Base-by-base conservation (phyloP, 1,284 basidiomycete species). In the Dichomitus squalens region DNA sequence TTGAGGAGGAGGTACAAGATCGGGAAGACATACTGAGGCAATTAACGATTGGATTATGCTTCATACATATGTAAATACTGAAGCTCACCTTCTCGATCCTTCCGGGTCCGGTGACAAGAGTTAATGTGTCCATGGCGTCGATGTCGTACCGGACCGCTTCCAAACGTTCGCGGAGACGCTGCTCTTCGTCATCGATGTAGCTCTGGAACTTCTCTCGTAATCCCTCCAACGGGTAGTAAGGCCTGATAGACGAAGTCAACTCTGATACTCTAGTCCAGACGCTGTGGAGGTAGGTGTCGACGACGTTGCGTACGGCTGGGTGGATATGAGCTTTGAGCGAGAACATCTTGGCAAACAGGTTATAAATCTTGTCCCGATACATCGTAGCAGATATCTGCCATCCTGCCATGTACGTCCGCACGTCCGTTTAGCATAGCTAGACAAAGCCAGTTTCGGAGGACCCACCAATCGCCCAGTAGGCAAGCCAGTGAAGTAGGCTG, bases 391-490 rank as follows among this genome's bases (percentile, higher is more conserved):
- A 25, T 7, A 48, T 34, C 16, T 46, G 48, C 52, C 49, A 58
- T 1, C 63, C 64, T 64, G 20, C 34, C 18, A n/a, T 34, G 35
- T 14, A 14, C n/a, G n/a, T n/a, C n/a, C n/a, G n/a, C n/a, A n/a
- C n/a, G n/a, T n/a, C n/a, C n/a, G n/a, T n/a, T n/a, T n/a, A n/a
- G n/a, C n/a, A n/a, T n/a, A n/a, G n/a, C n/a, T n/a, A n/a, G n/a
- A n/a, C n/a, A n/a, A n/a, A n/a, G n/a, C n/a, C n/a, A n/a, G n/a
- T n/a, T n/a, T n/a, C n/a, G 7, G 12, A 29, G 39, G 16, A 36
- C 35, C 33, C 16, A 77, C 79, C 78, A 20, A 72, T 71, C 27
- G 78, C 76, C 79, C 79, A 80, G 52, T 64, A 81, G 0, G 79
- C 76, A 2, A 80, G 67, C 79, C 79, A 64, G 18, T 56, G 55